A percentile compares a stretch with the other conserved stretches of the same genome.
Evolutionary conservation across 2,329 filamentous ascomycete genomes (phyloP).

Genomic region (Venturia asperata): DNA sequence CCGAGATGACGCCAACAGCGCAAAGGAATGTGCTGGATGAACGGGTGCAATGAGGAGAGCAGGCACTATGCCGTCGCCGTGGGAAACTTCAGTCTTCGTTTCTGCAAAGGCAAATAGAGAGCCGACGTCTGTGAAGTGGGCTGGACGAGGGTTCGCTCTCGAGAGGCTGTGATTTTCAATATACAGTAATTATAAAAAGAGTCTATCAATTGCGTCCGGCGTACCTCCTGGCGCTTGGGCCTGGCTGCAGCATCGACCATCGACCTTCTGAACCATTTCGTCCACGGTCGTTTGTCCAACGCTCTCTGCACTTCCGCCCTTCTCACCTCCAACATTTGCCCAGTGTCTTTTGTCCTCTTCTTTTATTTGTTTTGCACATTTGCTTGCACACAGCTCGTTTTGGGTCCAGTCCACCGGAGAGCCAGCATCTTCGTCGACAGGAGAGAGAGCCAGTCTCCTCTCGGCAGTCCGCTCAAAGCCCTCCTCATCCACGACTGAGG

Average conservation of each 20-base stretch:
- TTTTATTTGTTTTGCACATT: slow-evolving; percentile 14
- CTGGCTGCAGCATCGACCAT: neutral
- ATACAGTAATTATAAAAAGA: neutral
- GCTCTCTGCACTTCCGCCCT: neutral
- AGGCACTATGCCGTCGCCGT: neutral
- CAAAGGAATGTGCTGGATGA: neutral
- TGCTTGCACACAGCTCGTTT: slow-evolving; percentile 9
- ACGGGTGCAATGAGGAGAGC: neutral
- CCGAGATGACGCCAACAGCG: neutral
- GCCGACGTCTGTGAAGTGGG: too few species aligned
- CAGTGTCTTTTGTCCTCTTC: slow-evolving; percentile 13
- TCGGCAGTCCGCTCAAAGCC: neutral
- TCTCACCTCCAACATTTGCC: neutral
- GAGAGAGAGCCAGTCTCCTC: slow-evolving; percentile 6
- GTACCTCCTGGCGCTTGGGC: neutral
- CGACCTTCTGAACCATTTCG: neutral
- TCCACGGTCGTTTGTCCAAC: neutral
- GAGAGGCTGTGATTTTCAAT: neutral
- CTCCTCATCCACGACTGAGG: neutral
- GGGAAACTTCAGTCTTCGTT: neutral
- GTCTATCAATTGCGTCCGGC: neutral
- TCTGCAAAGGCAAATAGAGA: neutral
- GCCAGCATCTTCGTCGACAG: neutral
- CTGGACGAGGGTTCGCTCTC: neutral
- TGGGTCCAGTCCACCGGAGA: neutral